Percentiles rank a stretch among this genome's conserved stretches.
Conservation (phyloP, 192 early-diverging fungal genomes). For the Kickxella alabastrina region DNA sequence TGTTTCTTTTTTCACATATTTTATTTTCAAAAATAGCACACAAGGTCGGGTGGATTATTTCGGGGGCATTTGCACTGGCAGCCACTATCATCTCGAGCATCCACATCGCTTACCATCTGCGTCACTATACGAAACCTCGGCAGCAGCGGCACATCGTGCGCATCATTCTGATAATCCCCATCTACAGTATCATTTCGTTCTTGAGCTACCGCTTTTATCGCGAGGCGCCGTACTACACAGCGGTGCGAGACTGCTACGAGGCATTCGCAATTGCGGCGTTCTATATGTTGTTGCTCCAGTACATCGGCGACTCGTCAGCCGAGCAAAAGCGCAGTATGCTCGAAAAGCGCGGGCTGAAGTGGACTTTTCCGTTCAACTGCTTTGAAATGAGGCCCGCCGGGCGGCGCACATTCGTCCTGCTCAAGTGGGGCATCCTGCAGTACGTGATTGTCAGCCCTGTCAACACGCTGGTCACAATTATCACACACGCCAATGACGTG, state of each 20-base stretch:
- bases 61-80: constrained; percentile 53
- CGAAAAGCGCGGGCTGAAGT: constrained; percentile 47
- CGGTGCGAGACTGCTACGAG: constrained; percentile 72
- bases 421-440: constrained; percentile 68
- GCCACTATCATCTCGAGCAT: constrained; percentile 53
- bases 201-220: constrained; percentile 68
- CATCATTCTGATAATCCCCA: constrained; percentile 68
- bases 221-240: constrained; percentile 63
- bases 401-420: constrained; percentile 53
- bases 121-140: constrained; percentile 59
- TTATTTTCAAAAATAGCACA: constrained; percentile 34
- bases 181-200: constrained; percentile 67
- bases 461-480: constrained; percentile 58
- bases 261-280: constrained; percentile 70
- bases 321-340: constrained; percentile 49
- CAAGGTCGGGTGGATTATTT: constrained; percentile 59
- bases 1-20: not conserved
- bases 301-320: constrained; percentile 55
- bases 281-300: constrained; percentile 66
- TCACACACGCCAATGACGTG: constrained; percentile 57
- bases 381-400: constrained; percentile 56
- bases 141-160: constrained; percentile 77
- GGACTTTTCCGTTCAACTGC: constrained; percentile 63
- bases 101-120: constrained; percentile 53
- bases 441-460: constrained; percentile 64